Conservation (phyloP, 1,139 yeast species). For the Blastobotrys proliferans region DNA sequence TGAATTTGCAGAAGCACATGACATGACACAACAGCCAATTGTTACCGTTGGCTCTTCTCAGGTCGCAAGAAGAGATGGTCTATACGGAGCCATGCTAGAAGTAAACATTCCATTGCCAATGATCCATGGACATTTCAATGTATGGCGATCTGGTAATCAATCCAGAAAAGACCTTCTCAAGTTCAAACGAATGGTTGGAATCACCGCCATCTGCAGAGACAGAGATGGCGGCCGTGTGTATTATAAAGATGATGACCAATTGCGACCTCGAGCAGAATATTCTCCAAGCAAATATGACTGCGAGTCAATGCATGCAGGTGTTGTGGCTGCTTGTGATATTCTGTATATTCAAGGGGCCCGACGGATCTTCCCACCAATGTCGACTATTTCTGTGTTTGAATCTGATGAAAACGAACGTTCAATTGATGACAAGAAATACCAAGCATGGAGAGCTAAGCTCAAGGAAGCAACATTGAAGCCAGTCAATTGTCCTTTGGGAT, state of each 20-base stretch:
- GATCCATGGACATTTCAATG: slow-evolving; percentile 40
- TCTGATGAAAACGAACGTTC: slow-evolving; percentile 39
- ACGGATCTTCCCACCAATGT: slow-evolving; percentile 43
- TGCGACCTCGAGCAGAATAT: slow-evolving; percentile 42
- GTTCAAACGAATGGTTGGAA: slow-evolving; percentile 42
- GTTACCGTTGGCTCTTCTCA: slow-evolving; percentile 52
- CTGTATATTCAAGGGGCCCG: slow-evolving; percentile 51
- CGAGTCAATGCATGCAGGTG: slow-evolving; percentile 41
- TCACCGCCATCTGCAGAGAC: slow-evolving; percentile 51
- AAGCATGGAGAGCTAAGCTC: slow-evolving; percentile 42
- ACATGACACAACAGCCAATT: slow-evolving; percentile 41
- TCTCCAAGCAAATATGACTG: slow-evolving; percentile 43
- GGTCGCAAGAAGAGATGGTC: slow-evolving; percentile 51
- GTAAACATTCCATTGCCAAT: slow-evolving; percentile 48
- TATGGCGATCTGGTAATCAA: slow-evolving; percentile 44
- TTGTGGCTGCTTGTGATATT: slow-evolving; percentile 45
- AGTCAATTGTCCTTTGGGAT: slow-evolving; percentile 42
- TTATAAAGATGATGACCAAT: slow-evolving; percentile 35
- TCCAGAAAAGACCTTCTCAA: slow-evolving; percentile 38
- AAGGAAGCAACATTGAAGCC: slow-evolving; percentile 33
- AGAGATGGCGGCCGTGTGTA: slow-evolving; percentile 42
- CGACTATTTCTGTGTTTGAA: slow-evolving; percentile 41
- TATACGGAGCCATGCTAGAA: slow-evolving; percentile 55
- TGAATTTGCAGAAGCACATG: slow-evolving; percentile 37
- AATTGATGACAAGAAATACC: slow-evolving; percentile 46